phyloP scores from a whole-genome alignment of 306 rosid species.

The Castanospermum australe region DNA sequence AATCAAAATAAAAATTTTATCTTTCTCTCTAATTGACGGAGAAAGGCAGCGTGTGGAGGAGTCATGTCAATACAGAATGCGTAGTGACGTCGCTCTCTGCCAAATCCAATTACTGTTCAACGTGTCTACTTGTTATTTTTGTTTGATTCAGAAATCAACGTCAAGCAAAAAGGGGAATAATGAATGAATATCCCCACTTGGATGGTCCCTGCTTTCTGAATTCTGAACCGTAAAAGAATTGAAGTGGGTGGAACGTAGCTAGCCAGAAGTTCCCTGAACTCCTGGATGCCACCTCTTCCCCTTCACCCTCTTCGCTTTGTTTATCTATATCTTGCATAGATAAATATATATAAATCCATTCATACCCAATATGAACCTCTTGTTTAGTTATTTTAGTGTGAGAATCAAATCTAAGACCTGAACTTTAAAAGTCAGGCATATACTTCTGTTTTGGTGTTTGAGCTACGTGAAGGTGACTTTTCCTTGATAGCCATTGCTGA shows the following conservation, averaged over 20 bases:
- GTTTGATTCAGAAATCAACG: constrained; percentile 11
- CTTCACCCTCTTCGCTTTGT: neutral
- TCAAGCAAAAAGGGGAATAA: constrained; percentile 2
- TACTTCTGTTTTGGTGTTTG: too few relatives aligned
- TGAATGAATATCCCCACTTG: neutral
- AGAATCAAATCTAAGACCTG: neutral
- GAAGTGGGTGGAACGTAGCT: neutral
- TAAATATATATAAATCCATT: too few relatives aligned
- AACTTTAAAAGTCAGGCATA: too few relatives aligned
- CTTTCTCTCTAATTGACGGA: too few relatives aligned
- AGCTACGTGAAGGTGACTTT: constrained; percentile 1
- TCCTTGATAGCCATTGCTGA: neutral
- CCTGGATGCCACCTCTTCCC: neutral
- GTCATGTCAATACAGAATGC: neutral
- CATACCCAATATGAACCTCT: neutral
- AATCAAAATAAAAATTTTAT: too few relatives aligned
- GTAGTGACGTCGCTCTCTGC: neutral
- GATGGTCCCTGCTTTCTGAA: constrained; percentile 25
- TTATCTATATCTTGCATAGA: neutral
- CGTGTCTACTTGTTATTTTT: neutral
- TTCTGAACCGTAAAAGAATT: neutral
- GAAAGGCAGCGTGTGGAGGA: constrained; percentile 1
- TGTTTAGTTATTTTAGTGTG: neutral
- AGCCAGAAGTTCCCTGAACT: neutral
- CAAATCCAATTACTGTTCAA: constrained; percentile 2